Conservation (phyloP, 495 filamentous ascomycete genomes). For the Glonium stellatum region DNA sequence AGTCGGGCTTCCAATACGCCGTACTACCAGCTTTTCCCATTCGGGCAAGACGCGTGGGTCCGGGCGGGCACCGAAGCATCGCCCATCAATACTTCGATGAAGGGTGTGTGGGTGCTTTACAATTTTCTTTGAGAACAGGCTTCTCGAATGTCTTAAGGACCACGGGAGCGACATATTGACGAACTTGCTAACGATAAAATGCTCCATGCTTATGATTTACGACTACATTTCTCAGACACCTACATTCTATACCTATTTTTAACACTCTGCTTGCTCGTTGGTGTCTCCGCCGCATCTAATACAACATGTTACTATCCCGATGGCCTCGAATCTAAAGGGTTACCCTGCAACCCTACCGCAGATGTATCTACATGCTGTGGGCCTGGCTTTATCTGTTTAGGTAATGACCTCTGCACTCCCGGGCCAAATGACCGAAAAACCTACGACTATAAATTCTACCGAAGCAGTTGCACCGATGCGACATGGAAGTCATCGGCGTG, state of each 20-base stretch:
- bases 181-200: too few species aligned
- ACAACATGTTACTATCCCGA: conserved; percentile 13
- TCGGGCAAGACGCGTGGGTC: too few species aligned
- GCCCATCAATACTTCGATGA: too few species aligned
- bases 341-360: conserved; percentile 3
- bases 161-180: too few species aligned
- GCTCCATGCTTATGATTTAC: too few species aligned
- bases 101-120: too few species aligned
- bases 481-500: conserved; percentile 8
- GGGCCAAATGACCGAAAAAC: neutral
- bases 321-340: conserved; percentile 5
- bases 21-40: too few species aligned
- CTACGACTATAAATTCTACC: conserved; percentile 11
- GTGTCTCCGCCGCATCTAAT: neutral
- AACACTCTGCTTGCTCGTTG: neutral
- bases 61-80: too few species aligned
- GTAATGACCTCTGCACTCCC: conserved; percentile 13
- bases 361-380: conserved; percentile 10
- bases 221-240: too few species aligned
- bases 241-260: neutral
- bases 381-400: conserved; percentile 9
- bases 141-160: too few species aligned
- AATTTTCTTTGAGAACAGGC: too few species aligned
- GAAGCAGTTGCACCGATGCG: conserved; percentile 12
- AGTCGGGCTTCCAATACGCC: too few species aligned